Percentiles rank a stretch among this genome's conserved stretches.
Conservation (phyloP, 257 asterid genomes). For the Nicotiana knightiana region DNA sequence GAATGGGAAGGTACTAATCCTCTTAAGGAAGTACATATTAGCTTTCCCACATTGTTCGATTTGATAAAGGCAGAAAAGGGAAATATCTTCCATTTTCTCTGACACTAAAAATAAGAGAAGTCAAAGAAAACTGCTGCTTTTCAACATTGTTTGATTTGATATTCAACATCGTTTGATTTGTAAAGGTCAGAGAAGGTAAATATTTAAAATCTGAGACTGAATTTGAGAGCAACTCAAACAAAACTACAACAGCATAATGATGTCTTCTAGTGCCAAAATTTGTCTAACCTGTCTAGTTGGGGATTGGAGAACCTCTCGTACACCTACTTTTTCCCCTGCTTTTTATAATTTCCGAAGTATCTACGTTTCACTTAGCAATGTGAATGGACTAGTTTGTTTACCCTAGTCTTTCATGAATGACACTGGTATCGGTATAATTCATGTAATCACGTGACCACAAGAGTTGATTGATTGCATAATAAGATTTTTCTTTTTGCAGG, state of each 20-base stretch:
- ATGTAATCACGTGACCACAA: neutral
- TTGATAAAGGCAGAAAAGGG: neutral
- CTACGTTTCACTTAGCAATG: neutral
- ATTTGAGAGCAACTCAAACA: neutral
- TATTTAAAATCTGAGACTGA: neutral
- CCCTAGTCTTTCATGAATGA: neutral
- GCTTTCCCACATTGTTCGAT: neutral
- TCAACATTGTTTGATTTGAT: neutral
- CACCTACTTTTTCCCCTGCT: neutral
- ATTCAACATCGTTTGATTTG: too few relatives aligned
- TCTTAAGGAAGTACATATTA: neutral
- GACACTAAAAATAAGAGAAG: neutral
- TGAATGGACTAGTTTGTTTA: neutral
- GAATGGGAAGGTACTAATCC: neutral
- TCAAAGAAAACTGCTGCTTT: neutral
- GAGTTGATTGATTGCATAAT: constrained; percentile 1
- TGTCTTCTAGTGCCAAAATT: neutral
- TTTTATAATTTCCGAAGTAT: neutral
- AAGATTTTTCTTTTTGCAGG: constrained; percentile 36
- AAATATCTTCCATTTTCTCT: neutral
- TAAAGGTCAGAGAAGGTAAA: neutral
- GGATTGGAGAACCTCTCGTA: neutral
- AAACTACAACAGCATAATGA: neutral
- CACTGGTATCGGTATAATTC: neutral
- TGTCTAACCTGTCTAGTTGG: neutral